Base-by-base conservation (phyloP, 106 monocot species). In the Ottelia alismoides region DNA sequence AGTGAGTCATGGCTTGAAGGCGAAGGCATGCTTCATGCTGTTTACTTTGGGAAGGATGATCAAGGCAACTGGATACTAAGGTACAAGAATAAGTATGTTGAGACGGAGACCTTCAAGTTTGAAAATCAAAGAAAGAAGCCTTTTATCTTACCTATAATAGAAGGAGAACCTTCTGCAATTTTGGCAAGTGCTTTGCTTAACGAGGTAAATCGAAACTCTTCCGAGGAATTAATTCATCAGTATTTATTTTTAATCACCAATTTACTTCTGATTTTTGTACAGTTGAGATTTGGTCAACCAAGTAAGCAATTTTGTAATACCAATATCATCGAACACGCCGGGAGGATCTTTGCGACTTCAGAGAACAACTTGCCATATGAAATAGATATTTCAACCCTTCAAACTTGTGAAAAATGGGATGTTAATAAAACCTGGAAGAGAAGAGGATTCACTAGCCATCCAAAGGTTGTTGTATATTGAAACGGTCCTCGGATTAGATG, bases 11-110 rank as follows among this genome's bases (percentile, higher is more conserved):
- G 78, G 83, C 60, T 83, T 4, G 74, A 83, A 28, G 78, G 77
- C 0, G 83, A 83, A 32, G 77, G 83, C 55, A 83, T 83, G 82
- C 68, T 81, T 27, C 81, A 81, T 30, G 72, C 70, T 31, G 27
- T 76, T 45, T 58, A 62, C 62, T 82, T 82, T 58, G n/a, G 61
- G 24, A 69, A 53, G 32, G 45, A 60, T 43, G 27, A 14, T 24
- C n/a, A 25, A 3, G 58, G 54, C 18, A 53, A 18, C 2, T 83
- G 77, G 74, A 40, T 6, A 0, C 23, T 83, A 0, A 71, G 52
- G 24, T 78, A 78, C 48, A 78, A 74, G 3, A 78, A 78, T 55
- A 63, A 68, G 7, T 78, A 67, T 23, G 74, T 83, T 7, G 64
- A 70, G 27, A 63, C 83, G 0, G 74, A 74, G 3, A 78, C 83